phyloP scores from a whole-genome alignment of 2,329 filamentous ascomycete genomes.

The Penicillium nordicum region DNA sequence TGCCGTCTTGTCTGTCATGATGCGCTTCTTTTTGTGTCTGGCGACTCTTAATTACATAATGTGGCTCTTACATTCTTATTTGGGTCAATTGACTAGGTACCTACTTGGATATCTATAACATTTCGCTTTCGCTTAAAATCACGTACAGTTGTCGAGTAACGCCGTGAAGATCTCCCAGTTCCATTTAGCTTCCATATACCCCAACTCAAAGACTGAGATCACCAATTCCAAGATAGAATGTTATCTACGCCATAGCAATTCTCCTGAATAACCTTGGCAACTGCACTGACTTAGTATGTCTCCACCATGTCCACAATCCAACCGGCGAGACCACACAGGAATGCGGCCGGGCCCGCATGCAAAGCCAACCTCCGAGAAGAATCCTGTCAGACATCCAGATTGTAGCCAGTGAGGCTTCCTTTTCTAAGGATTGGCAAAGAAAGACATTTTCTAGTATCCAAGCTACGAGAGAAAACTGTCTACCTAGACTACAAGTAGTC shows the following conservation, averaged over 20 bases:
- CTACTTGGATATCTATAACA: background rate
- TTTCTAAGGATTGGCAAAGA: constrained; percentile 50
- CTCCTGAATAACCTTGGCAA: constrained; percentile 46
- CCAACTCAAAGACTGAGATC: constrained; percentile 49
- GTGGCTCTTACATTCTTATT: background rate
- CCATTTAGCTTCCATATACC: constrained; percentile 39
- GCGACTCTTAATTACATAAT: constrained; percentile 11
- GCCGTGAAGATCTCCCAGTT: background rate
- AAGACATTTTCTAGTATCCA: constrained; percentile 52
- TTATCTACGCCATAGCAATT: constrained; percentile 52
- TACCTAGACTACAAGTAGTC: constrained; percentile 43
- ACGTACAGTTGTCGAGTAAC: background rate
- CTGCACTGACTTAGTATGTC: constrained; percentile 52
- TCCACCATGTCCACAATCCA: constrained; percentile 59
- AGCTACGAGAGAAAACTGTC: constrained; percentile 50
- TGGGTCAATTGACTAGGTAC: background rate
- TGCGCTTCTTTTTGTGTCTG: constrained; percentile 4
- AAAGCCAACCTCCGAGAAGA: constrained; percentile 45
- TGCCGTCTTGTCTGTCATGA: constrained; percentile 4
- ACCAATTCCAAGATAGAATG: constrained; percentile 50
- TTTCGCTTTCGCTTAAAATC: background rate
- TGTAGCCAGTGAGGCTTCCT: constrained; percentile 45
- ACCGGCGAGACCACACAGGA: constrained; percentile 45
- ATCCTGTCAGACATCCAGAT: constrained; percentile 51
- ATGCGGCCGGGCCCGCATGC: constrained; percentile 44